Evolutionary conservation across 202 grass and related monocot species (phyloP).

Genomic region (Carex sylvatica): DNA sequence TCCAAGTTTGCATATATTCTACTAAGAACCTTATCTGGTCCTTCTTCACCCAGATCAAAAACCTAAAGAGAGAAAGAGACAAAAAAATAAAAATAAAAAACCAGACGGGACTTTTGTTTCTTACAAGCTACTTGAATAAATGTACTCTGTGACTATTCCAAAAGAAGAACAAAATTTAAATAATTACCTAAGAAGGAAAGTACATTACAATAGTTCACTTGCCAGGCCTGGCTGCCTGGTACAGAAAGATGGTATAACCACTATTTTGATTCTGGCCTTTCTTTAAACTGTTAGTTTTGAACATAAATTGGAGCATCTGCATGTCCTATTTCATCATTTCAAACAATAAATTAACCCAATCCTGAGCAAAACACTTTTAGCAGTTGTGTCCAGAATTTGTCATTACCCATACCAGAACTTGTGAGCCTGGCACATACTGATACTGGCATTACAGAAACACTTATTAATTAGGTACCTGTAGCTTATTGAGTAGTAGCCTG

Average conservation of each 20-base stretch:
- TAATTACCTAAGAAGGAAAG: not conserved
- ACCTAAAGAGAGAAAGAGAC: slow-evolving; percentile 47
- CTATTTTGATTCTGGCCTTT: not conserved
- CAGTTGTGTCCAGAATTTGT: not conserved
- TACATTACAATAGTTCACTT: not conserved
- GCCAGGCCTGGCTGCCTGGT: not conserved
- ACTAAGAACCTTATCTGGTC: slow-evolving; percentile 83
- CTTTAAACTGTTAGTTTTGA: not conserved
- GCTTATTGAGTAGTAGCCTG: slow-evolving; percentile 69
- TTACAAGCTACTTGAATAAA: not conserved
- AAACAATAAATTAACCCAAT: not conserved
- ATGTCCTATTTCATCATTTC: slow-evolving; percentile 13
- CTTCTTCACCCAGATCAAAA: slow-evolving; percentile 81
- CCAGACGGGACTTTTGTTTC: not conserved
- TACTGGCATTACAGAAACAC: not conserved
- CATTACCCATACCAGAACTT: not conserved
- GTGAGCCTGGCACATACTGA: slow-evolving; percentile 1
- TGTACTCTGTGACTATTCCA: not conserved
- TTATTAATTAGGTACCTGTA: slow-evolving; percentile 51
- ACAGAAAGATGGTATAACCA: not conserved
- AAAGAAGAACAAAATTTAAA: not conserved
- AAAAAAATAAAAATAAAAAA: not conserved
- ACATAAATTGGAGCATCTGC: not conserved
- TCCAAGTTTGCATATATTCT: slow-evolving; percentile 75
- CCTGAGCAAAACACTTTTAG: slow-evolving; percentile 1